Percentiles rank a stretch among this genome's conserved stretches.
These are phyloP conservation scores for Talaromyces atroroseus DNA, from an alignment of 2,329 filamentous ascomycete species.

Conservation along the genomic window DNA sequence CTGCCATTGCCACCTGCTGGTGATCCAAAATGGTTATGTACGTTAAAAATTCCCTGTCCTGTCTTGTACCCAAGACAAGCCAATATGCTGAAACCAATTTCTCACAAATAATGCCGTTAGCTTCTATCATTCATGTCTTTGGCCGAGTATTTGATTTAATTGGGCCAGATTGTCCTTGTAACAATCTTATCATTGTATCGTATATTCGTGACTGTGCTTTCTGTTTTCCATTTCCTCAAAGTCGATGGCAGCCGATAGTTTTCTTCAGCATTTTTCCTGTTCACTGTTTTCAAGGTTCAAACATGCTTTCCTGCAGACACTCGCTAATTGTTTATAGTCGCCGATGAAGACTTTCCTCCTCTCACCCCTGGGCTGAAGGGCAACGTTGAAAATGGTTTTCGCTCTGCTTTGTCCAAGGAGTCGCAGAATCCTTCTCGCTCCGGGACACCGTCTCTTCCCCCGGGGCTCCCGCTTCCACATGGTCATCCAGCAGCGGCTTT, in stretches of 20 bases:
- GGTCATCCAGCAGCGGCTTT: conserved; percentile 32
- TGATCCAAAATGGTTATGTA: conserved; percentile 41
- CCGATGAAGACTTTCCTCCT: conserved; percentile 45
- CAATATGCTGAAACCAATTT: conserved; percentile 41
- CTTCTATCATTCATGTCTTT: conserved; percentile 24
- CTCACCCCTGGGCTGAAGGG: conserved; percentile 36
- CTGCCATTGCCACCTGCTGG: conserved; percentile 28
- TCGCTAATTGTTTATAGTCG: conserved; percentile 34
- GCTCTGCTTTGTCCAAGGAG: conserved; percentile 30
- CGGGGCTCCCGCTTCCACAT: conserved; percentile 39
- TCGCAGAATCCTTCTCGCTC: conserved; percentile 26
- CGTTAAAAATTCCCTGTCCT: conserved; percentile 46
- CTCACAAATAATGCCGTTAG: conserved; percentile 41
- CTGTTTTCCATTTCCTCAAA: conserved; percentile 18
- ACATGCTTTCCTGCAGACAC: conserved; percentile 3
- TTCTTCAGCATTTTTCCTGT: conserved; percentile 13
- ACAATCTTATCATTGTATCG: conserved; percentile 27
- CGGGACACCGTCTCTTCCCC: conserved; percentile 37
- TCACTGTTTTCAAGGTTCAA: conserved; percentile 2
- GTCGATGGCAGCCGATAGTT: conserved; percentile 16
- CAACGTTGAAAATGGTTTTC: conserved; percentile 30
- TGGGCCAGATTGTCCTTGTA: conserved; percentile 28
- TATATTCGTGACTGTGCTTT: conserved; percentile 21
- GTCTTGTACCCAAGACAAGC: conserved; percentile 35
- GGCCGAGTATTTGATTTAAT: conserved; percentile 22